These are phyloP conservation scores for Leptographium galeiforme DNA, from an alignment of 2,329 filamentous ascomycete species.

Conservation along the genomic window DNA sequence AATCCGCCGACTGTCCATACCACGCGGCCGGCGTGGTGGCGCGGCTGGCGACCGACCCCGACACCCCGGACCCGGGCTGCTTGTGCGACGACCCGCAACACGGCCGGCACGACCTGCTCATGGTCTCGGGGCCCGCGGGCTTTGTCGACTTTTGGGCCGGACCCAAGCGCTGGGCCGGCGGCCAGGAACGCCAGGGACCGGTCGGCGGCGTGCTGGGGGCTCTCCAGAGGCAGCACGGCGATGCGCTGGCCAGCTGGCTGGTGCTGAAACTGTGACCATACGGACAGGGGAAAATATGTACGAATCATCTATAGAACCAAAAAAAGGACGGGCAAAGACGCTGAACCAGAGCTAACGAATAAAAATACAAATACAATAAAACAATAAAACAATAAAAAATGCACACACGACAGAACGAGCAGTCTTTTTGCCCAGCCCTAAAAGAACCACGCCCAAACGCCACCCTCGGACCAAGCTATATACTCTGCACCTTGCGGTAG, in stretches of 20 bases:
- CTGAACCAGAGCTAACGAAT: neutral
- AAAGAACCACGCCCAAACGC: neutral
- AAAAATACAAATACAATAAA: too few relatives aligned
- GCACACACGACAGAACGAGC: neutral
- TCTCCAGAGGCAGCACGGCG: conserved; percentile 35
- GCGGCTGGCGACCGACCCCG: conserved; percentile 3
- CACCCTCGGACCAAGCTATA: conserved; percentile 23
- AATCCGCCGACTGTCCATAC: conserved; percentile 12
- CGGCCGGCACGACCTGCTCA: conserved; percentile 45
- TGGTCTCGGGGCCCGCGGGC: conserved; percentile 83
- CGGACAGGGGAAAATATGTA: neutral
- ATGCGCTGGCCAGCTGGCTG: conserved; percentile 30
- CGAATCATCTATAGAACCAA: neutral
- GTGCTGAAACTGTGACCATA: conserved; percentile 33
- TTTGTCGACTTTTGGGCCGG: conserved; percentile 76
- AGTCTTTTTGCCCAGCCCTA: neutral
- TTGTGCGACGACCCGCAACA: conserved; percentile 15
- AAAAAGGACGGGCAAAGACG: neutral
- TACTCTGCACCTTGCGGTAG: conserved; percentile 80
- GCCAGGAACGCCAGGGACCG: conserved; percentile 60
- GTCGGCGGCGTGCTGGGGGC: conserved; percentile 54
- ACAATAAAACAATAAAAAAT: too few relatives aligned
- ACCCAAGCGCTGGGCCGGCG: conserved; percentile 60
- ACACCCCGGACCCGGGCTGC: neutral
- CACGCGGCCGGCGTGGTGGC: conserved; percentile 16